These are phyloP conservation scores for Schizonepeta tenuifolia DNA, from an alignment of 257 asterid species.

Conservation along the genomic window DNA sequence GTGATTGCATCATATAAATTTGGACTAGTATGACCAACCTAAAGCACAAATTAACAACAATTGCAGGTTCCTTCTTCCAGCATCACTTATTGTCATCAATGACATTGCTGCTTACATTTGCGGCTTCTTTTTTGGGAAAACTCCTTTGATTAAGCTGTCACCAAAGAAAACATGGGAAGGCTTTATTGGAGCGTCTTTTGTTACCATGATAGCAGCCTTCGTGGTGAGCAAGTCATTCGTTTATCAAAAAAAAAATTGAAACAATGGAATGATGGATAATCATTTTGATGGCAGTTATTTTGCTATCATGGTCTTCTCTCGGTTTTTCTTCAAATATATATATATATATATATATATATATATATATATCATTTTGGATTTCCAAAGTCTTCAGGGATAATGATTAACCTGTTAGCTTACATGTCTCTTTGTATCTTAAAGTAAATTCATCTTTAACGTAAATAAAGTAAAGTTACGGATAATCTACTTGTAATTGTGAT, in stretches of 20 bases:
- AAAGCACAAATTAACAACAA: conserved; percentile 34
- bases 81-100: conserved; percentile 88
- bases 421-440: conserved; percentile 3
- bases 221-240: conserved; percentile 55
- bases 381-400: background rate
- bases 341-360: too few species aligned
- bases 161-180: conserved; percentile 99
- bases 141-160: conserved; percentile 94
- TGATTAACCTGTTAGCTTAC: conserved; percentile 19
- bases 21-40: conserved; percentile 31
- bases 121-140: conserved; percentile 92
- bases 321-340: conserved; percentile 2
- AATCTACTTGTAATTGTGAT: conserved; percentile 7
- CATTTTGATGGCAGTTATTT: conserved; percentile 13
- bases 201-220: conserved; percentile 88
- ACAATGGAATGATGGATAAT: background rate
- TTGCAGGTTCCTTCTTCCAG: conserved; percentile 99
- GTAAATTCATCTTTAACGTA: background rate
- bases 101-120: conserved; percentile 88
- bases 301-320: background rate
- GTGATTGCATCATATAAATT: conserved; percentile 20
- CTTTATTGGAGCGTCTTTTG: conserved; percentile 90
- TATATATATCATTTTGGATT: background rate
- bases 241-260: background rate
- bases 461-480: conserved; percentile 3